A percentile compares a stretch with the other conserved stretches of the same genome.
These are phyloP conservation scores for Malus hybrid DNA, from an alignment of 331 rosid genomes.

Conservation along the genomic window DNA sequence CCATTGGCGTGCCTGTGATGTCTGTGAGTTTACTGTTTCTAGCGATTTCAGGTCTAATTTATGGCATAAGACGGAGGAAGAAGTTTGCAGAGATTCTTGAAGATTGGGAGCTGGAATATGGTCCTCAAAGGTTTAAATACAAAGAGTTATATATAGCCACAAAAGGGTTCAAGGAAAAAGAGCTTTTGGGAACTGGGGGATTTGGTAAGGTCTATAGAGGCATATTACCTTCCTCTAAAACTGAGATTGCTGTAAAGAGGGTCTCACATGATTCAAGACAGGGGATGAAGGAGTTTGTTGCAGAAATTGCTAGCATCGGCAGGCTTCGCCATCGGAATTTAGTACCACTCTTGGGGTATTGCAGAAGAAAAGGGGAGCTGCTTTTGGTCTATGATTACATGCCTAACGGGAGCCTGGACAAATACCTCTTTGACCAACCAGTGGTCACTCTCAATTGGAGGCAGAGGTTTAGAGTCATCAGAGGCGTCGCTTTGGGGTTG, in stretches of 20 bases:
- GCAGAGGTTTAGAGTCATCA: constrained; percentile 27
- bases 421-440: constrained; percentile 1
- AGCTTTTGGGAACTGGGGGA: constrained; percentile 30
- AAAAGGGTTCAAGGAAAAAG: constrained; percentile 23
- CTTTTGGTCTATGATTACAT: constrained; percentile 34
- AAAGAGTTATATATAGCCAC: constrained; percentile 29
- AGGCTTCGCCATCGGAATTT: constrained; percentile 28
- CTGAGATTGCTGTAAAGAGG: constrained; percentile 27
- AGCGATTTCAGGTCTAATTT: not conserved
- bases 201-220: constrained; percentile 38
- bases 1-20: constrained; percentile 18
- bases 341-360: constrained; percentile 13
- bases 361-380: constrained; percentile 24
- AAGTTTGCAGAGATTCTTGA: constrained; percentile 26
- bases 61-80: constrained; percentile 7
- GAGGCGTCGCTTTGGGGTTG: constrained; percentile 26
- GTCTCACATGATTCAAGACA: constrained; percentile 25
- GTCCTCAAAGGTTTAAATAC: constrained; percentile 34
- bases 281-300: constrained; percentile 34
- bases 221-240: constrained; percentile 7
- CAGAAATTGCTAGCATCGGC: constrained; percentile 34
- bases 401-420: constrained; percentile 33
- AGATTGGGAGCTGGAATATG: constrained; percentile 35
- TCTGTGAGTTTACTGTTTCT: not conserved
- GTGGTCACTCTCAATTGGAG: constrained; percentile 14